Base-by-base conservation (phyloP, 2,329 filamentous ascomycete species). In the Endocalyx cinctus region DNA sequence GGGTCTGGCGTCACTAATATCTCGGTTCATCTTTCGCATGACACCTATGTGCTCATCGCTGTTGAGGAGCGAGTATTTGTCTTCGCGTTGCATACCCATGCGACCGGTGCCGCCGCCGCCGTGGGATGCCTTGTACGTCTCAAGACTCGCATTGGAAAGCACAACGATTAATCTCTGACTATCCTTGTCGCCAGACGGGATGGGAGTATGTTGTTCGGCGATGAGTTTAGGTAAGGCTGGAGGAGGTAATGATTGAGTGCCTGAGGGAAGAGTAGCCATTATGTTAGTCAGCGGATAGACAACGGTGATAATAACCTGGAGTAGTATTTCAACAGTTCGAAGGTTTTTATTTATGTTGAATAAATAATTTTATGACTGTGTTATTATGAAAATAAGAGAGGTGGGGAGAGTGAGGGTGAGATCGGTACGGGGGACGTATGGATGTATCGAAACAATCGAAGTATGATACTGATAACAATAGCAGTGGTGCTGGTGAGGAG, bases 1-100 rank as follows among this genome's bases (percentile, higher is more conserved):
- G 27, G 92, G 92, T 50, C 92, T 81, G 40, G 92, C 92, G 64
- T 98, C 92, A 60, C 89, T 96, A 47, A 98, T 97, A 60, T 98
- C 92, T 51, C 92, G 78, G 60, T 94, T 94, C 90, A 97, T 97
- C 72, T 97, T 98, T 55, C 92, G 84, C 88, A 98, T 95, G 46
- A 97, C 85, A 43, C 92, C 92, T 50, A 98, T 98, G 60, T 98
- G 92, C 66, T 98, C 92, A 58, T 98, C 92, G 64, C 89, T 96
- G 72, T 98, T 98, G 55, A 98, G 80, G 33, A 98, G 72, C 41
- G 90, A 94, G 66, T 94, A 98, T 64, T 97, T 97, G 60, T 96
- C 90, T 53, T 96, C 89, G 32, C 85, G 79, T 40, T 78, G 76
- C 37, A 73, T 68, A 19, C 79, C 71, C 69, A 59, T 79, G 63